These are phyloP conservation scores for Periconia macrospinosa DNA, from an alignment of 2,329 filamentous ascomycete species.

Conservation along the genomic window DNA sequence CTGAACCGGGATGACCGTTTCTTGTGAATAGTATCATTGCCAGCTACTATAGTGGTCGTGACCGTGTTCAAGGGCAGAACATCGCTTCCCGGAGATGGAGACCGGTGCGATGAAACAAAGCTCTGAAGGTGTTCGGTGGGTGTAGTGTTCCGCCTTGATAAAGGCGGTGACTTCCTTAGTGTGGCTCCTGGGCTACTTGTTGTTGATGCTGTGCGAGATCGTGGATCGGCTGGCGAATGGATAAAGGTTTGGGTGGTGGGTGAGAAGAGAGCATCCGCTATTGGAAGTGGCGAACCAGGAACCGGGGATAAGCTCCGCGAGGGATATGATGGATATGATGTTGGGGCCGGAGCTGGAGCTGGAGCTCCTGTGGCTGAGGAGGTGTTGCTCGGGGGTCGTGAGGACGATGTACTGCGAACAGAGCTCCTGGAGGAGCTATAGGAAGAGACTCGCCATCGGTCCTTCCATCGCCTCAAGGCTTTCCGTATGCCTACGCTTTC, in stretches of 20 bases:
- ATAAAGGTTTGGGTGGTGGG: slow-evolving; percentile 18
- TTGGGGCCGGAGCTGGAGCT: not conserved
- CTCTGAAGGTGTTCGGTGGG: slow-evolving; percentile 10
- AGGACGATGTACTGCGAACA: slow-evolving; percentile 1
- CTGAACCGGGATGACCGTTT: slow-evolving; percentile 7
- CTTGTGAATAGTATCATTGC: slow-evolving; percentile 1
- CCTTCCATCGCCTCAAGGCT: slow-evolving; percentile 11
- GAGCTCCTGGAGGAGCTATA: slow-evolving; percentile 2
- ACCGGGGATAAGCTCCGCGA: slow-evolving; percentile 2
- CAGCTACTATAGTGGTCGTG: slow-evolving; percentile 10
- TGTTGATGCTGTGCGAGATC: slow-evolving; percentile 2
- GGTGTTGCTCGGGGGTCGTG: slow-evolving; percentile 5
- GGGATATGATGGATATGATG: slow-evolving; percentile 4
- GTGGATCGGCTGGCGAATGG: slow-evolving; percentile 14
- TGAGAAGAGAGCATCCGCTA: slow-evolving; percentile 9
- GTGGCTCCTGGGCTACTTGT: slow-evolving; percentile 1
- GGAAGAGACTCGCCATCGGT: slow-evolving; percentile 7
- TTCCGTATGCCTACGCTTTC: slow-evolving; percentile 6
- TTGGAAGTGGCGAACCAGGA: slow-evolving; percentile 4
- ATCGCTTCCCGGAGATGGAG: not conserved
- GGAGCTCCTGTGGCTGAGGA: slow-evolving; percentile 1
- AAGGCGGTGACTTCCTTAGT: slow-evolving; percentile 5
- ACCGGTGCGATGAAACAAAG: not conserved
- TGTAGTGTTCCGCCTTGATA: slow-evolving; percentile 15
- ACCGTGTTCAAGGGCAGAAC: slow-evolving; percentile 4